Evolutionary conservation across 805 yeast species (phyloP), one percentile per base, ranked within the genome.

Genomic region (Wickerhamiella occidentalis): DNA sequence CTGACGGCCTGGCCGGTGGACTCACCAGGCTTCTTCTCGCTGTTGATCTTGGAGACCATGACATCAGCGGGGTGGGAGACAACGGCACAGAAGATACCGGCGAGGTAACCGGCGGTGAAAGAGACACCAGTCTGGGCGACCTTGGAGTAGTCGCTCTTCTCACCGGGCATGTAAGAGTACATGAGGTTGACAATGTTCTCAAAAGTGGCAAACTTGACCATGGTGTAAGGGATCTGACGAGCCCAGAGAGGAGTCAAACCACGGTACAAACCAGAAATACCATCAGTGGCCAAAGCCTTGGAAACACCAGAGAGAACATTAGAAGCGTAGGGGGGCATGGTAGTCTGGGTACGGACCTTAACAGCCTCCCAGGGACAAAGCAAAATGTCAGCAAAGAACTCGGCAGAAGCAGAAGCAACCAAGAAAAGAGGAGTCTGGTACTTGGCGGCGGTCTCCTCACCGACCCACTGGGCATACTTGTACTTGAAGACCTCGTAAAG

Each of bases 61-160:
- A 90, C 96, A 67, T 90, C 98, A n/a, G 97, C 97, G 18, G 98
- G 98, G 66, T 92, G 96, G 23, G 96, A 88, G 15, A 88, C 92
- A 47, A 83, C 70, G 6, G 98, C 97, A 73, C 96, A 90, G 71
- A 88, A 78, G 50, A 92, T 80, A 80, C 97, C 98, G 9, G 97
- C 98, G 63, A 90, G 77, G 70, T 90, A 90, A 64, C 98, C 97
- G 66, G 95, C 96, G 44, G 80, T 71, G 71, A 90, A 92, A 21
- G 95, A 85, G 37, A 92, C 95, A 47, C 96, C 94, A 19, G 96
- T 90, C 68, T 92, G 96, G 61, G 82, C 81, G 40, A 80, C 56
- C 40, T 79, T 66, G 11, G 85, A 70, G 72, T 84, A 85, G 52
- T 84, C 79, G 19, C 74, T 69, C 64, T 79, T 85, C 45, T 82